Base-by-base conservation (phyloP, 768 basidiomycete genomes). In the Russula olivacea region DNA sequence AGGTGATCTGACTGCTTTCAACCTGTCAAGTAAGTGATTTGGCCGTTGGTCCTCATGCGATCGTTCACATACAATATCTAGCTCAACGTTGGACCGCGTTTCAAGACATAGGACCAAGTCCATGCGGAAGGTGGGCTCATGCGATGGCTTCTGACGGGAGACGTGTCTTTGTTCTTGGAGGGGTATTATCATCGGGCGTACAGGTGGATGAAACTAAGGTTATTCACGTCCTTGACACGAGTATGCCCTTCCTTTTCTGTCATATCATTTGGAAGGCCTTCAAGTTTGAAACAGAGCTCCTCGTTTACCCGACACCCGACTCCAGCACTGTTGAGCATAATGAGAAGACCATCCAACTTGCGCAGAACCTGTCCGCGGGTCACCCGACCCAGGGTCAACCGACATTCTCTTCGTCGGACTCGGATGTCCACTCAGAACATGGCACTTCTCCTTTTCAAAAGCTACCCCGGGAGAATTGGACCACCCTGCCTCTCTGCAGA, bases 31-130 rank as follows among this genome's bases (percentile, higher is more conserved):
- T 98, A 68, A 71, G 94, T 83, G n/a, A 51, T 55, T 41, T n/a
- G 9, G 1, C 7, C 10, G 14, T 23, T 45, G 59, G 36, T 45
- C 41, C 50, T 17, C 4, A 5, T 32, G 36, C 30, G 23, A 32
- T 49, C 23, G 11, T n/a, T 61, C 28, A 58, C 52, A 36, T 59
- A 61, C 14, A 43, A 52, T 48, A 52, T 51, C 40, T 72, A 98
- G 96, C 94, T 74, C 91, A 93, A 71, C 82, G 96, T 69, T 99
- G 97, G 97, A 98, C 94, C 76, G 98, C 94, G 92, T 98, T 98
- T 79, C 93, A 97, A 75, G 97, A 98, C 72, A 98, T 98, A 96
- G 97, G 97, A 0, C 95, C 96, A 17, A 84, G 92, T 17, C 97
- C 97, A 0, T 86, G 80, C 45, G 91, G 93, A 2, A 83, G 97